A percentile compares a stretch with the other conserved stretches of the same genome.
Evolutionary conservation across 2,329 filamentous ascomycete species (phyloP).

Genomic region (Zasmidium citrigriseum): DNA sequence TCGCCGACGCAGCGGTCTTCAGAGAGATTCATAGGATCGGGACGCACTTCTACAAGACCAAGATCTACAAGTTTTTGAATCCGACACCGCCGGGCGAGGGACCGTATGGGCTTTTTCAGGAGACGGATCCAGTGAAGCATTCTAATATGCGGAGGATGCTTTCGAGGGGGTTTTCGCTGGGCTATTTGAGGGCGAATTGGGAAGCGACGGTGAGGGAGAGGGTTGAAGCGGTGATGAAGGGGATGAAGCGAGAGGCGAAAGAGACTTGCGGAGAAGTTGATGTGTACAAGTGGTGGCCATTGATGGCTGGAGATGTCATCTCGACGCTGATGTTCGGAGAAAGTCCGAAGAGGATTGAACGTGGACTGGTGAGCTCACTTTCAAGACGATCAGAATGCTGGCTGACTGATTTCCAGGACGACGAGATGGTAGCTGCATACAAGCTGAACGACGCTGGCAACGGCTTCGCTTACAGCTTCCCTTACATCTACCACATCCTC

Average conservation of each 20-base stretch:
- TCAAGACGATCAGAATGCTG: not conserved
- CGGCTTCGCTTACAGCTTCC: slow-evolving; percentile 10
- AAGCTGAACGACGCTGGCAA: slow-evolving; percentile 4
- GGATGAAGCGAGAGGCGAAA: slow-evolving; percentile 31
- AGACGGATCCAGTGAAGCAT: slow-evolving; percentile 37
- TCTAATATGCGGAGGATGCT: slow-evolving; percentile 37
- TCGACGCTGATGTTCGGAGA: slow-evolving; percentile 35
- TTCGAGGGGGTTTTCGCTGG: slow-evolving; percentile 35
- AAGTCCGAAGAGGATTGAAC: slow-evolving; percentile 39
- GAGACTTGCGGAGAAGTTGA: slow-evolving; percentile 35
- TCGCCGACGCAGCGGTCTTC: slow-evolving; percentile 28
- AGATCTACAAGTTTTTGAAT: slow-evolving; percentile 27
- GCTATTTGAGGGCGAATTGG: slow-evolving; percentile 36
- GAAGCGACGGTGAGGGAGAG: slow-evolving; percentile 36
- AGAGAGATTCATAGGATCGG: slow-evolving; percentile 29
- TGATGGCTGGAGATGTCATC: slow-evolving; percentile 40
- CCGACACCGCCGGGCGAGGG: slow-evolving; percentile 14
- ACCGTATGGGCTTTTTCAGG: slow-evolving; percentile 34
- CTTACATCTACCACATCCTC: slow-evolving; percentile 10
- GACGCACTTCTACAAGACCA: slow-evolving; percentile 26
- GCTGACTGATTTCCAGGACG: slow-evolving; percentile 1
- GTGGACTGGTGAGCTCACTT: slow-evolving; percentile 31
- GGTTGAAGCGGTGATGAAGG: slow-evolving; percentile 31
- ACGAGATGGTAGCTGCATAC: slow-evolving; percentile 3
- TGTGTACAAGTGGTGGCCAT: slow-evolving; percentile 40